Evolutionary conservation across 164 flowering plant species (phyloP), one percentile per base, ranked within the genome.

Genomic region (Paratinospora sagittata): DNA sequence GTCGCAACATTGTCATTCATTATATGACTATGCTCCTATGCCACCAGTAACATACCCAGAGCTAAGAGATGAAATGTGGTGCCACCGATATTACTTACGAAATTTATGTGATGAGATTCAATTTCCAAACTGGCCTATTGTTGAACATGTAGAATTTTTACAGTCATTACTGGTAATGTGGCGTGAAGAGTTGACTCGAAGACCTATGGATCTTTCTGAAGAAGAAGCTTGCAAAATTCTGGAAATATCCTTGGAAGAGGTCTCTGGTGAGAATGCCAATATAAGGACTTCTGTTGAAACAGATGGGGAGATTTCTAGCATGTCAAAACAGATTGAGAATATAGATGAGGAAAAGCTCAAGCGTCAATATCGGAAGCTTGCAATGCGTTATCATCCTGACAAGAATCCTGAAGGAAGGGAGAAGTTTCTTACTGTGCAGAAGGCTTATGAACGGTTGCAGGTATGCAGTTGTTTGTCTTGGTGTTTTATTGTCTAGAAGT

Each of bases 1-100:
- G 63, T 85, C 97, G 12, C 99, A 96, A 80, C 98, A 96, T 78
- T 96, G 98, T 70, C 99, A 93, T 80, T 86, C 88, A 73, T 79
- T 93, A 55, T 96, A 96, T 82, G 99, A 96, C 21, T 96, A 96
- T 86, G 99, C 98, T 79, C 99, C 98, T 68, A 96, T 96, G 94
- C 99, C 99, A 78, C 99, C 99, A 39, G 99, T 96, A 65, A 96
- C 99, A 34, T 96, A 96, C 81, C 98, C 98, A 26, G 99, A 96
- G 81, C 79, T 96, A 69, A 82, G 86, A 74, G 99, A 96, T 87
- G 99, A 96, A 84, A 96, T 96, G 99, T 96, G 99, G 99, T 96
- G 99, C 78, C 99, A 96, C 79, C 93, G 99, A 21, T 96, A 96
- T 82, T 96, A 96, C 80, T 97, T 96, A 9, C 77, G 96, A 26